Evolutionary conservation across 2,329 filamentous ascomycete genomes (phyloP).

Genomic region (Neonectria neomacrospora): DNA sequence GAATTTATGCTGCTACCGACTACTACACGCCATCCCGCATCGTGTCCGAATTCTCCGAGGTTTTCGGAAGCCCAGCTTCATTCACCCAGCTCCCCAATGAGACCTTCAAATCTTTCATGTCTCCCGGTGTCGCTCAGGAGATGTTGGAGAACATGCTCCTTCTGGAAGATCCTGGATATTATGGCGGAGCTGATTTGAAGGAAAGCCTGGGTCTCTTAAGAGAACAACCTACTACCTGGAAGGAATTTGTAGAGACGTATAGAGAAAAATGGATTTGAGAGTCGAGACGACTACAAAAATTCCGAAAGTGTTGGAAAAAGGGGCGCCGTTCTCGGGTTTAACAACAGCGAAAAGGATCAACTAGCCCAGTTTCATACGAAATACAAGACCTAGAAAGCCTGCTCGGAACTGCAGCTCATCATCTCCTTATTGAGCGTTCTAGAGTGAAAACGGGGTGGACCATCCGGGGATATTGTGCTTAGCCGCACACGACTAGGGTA

Average conservation of each 20-base stretch:
- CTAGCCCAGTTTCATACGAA: too few relatives aligned
- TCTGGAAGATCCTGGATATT: constrained; percentile 56
- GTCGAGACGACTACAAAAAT: not conserved
- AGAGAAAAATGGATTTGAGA: constrained; percentile 43
- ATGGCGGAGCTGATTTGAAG: constrained; percentile 48
- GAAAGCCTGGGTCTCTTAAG: constrained; percentile 49
- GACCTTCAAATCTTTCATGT: constrained; percentile 50
- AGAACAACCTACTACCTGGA: constrained; percentile 53
- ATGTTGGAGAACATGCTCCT: constrained; percentile 57
- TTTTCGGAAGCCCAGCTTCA: constrained; percentile 48
- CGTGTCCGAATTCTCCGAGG: constrained; percentile 49
- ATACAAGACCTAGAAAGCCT: too few relatives aligned
- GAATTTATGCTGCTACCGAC: constrained; percentile 49
- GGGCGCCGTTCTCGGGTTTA: not conserved
- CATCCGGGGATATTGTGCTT: too few relatives aligned
- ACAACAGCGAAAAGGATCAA: not conserved
- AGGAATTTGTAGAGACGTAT: constrained; percentile 49
- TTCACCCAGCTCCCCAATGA: constrained; percentile 49
- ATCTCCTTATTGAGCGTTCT: too few relatives aligned
- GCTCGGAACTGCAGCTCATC: too few relatives aligned
- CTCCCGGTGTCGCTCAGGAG: constrained; percentile 46
- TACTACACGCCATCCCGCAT: constrained; percentile 50
- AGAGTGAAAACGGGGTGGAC: too few relatives aligned
- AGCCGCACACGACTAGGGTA: too few relatives aligned
- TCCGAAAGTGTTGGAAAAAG: not conserved